Evolutionary conservation across 2,329 filamentous ascomycete genomes (phyloP), one percentile per base, ranked within the genome.

Genomic region (Colletotrichum cordylinicola): DNA sequence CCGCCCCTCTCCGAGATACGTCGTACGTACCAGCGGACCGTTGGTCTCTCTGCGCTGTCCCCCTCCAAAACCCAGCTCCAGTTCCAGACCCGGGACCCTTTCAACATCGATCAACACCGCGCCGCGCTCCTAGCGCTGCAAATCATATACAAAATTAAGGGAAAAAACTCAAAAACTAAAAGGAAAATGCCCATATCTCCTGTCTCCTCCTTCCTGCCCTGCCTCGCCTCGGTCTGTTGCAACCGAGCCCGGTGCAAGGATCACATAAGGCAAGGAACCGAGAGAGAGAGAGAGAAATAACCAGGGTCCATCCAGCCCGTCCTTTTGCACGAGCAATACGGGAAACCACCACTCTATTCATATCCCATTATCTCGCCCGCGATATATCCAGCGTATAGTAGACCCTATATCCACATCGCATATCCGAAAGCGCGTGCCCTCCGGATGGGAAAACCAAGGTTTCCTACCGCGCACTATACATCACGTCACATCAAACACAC

Each of bases 181-280:
- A 43, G 39, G 39, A 21, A 48, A n/a, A 48, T 48, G 39, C 62
- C 62, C 31, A 72, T 33, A 29, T 24, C 62, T 55, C 3, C 24
- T 24, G 24, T 48, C 29, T 8, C 7, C 29, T n/a, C n/a, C n/a
- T n/a, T n/a, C n/a, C n/a, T n/a, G n/a, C n/a, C n/a, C n/a, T n/a
- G n/a, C n/a, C 29, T 31, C 29, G 67, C 55, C 64, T 73, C 70
- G 73, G 73, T 52, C 64, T 68, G 64, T 24, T 33, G 56, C 16
- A 75, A 68, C 73, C 70, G 73, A 73, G 73, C 27, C n/a, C 18
- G 39, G 39, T 48, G 37, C 72, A 62, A 73, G 70, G 43, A 39
- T 73, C 43, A 33, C 37, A 35, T n/a, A 48, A 61, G 68, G 56
- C 31, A 16, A 13, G n/a, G 31, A 33, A 27, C 43, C 7, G 43